These are phyloP conservation scores for Luvunga scandens DNA, from an alignment of 345 rosid genomes.

Conservation along the genomic window DNA sequence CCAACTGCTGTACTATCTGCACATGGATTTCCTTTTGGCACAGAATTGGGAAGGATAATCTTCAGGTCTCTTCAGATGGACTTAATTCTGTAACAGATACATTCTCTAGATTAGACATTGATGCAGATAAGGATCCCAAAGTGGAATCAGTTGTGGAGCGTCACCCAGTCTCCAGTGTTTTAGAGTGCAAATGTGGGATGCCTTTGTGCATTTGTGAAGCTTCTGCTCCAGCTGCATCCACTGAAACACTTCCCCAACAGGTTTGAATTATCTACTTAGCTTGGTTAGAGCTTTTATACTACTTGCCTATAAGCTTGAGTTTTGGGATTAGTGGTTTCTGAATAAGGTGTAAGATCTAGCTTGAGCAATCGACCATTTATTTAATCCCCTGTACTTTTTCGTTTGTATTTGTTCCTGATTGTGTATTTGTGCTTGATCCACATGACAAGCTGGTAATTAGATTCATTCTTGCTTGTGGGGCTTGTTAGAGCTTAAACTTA, in stretches of 20 bases:
- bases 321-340: neutral
- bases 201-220: slow-evolving; percentile 89
- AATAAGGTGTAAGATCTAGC: neutral
- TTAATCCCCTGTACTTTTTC: neutral
- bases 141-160: slow-evolving; percentile 30
- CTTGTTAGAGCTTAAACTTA: neutral
- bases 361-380: neutral
- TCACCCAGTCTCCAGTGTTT: slow-evolving; percentile 24
- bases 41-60: slow-evolving; percentile 39
- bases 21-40: slow-evolving; percentile 22
- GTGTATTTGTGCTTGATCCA: neutral
- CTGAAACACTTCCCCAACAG: slow-evolving; percentile 30
- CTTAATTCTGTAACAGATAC: slow-evolving; percentile 40
- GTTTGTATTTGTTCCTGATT: no score
- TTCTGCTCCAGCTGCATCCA: slow-evolving; percentile 46
- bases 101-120: slow-evolving; percentile 53
- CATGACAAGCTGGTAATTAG: neutral
- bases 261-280: slow-evolving; percentile 21
- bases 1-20: neutral
- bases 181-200: slow-evolving; percentile 93
- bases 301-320: neutral
- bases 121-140: slow-evolving; percentile 34
- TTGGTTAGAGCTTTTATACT: neutral
- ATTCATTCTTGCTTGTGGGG: neutral
- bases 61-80: slow-evolving; percentile 38